Evolutionary conservation across 805 yeast genomes (phyloP).

Genomic region (Hanseniaspora taiwanica): DNA sequence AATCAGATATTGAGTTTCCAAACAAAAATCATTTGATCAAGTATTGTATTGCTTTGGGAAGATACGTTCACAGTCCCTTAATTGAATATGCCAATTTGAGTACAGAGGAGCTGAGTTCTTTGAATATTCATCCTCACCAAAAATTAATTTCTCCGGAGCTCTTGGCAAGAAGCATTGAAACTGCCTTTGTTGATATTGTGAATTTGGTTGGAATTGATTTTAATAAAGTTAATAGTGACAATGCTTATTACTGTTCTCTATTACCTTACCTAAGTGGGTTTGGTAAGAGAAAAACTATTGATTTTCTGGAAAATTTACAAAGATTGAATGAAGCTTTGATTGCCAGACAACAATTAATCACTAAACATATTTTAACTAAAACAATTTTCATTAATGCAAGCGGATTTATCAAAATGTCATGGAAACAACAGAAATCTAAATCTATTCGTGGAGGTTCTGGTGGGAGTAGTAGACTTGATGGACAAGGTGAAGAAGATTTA

Average conservation of each 20-base stretch:
- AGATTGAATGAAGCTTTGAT: constrained; percentile 31
- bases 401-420: constrained; percentile 63
- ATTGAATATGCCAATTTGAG: constrained; percentile 69
- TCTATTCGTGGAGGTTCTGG: constrained; percentile 24
- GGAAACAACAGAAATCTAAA: constrained; percentile 26
- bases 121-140: constrained; percentile 64
- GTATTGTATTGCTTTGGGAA: constrained; percentile 80
- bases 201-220: constrained; percentile 90
- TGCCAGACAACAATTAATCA: constrained; percentile 82
- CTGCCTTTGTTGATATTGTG: constrained; percentile 79
- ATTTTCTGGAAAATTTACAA: constrained; percentile 70
- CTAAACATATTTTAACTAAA: constrained; percentile 65
- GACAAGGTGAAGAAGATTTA: constrained; percentile 64
- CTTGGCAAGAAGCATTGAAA: constrained; percentile 53
- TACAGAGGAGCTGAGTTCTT: constrained; percentile 57
- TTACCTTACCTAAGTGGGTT: constrained; percentile 79
- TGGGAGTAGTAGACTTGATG: too few relatives aligned
- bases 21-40: constrained; percentile 70
- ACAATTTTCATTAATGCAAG: constrained; percentile 85
- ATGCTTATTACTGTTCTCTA: constrained; percentile 49
- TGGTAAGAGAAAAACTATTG: constrained; percentile 91
- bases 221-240: constrained; percentile 72
- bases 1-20: constrained; percentile 68
- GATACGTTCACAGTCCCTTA: constrained; percentile 88
- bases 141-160: constrained; percentile 49